Percentiles rank a stretch among this genome's conserved stretches.
Evolutionary conservation across 1,139 yeast genomes (phyloP).

Genomic region (Magnusiomyces fungicola): DNA sequence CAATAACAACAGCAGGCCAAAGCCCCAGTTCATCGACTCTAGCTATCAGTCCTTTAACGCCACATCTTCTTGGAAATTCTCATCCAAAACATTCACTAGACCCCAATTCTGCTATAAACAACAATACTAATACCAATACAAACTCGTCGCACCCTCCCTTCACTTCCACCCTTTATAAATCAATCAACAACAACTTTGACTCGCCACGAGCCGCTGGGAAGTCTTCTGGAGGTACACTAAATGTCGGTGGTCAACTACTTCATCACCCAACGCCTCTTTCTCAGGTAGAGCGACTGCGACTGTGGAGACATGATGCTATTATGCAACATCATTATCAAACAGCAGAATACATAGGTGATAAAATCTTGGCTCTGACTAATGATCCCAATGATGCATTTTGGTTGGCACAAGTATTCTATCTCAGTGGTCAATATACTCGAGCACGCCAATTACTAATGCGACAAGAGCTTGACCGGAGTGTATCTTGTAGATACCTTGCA

Average conservation of each 20-base stretch:
- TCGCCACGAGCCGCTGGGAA: constrained; percentile 11
- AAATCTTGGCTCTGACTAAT: constrained; percentile 65
- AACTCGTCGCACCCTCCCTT: constrained; percentile 2
- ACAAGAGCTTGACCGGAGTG: constrained; percentile 39
- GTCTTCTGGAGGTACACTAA: not conserved
- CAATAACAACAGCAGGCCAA: constrained; percentile 2
- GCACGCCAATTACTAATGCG: constrained; percentile 58
- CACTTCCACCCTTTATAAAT: constrained; percentile 2
- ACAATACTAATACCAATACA: not conserved
- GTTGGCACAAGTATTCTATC: constrained; percentile 85
- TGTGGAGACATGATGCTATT: constrained; percentile 92
- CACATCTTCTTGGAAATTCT: not conserved
- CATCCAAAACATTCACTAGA: not conserved
- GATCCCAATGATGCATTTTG: constrained; percentile 95
- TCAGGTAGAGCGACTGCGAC: constrained; percentile 76
- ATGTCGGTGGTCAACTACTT: not conserved
- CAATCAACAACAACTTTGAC: constrained; percentile 6
- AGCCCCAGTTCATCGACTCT: constrained; percentile 17
- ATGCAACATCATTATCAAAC: constrained; percentile 89
- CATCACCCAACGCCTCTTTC: constrained; percentile 36
- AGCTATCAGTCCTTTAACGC: constrained; percentile 15
- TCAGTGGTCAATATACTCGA: constrained; percentile 66
- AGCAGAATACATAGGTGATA: constrained; percentile 90
- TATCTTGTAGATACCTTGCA: constrained; percentile 75
- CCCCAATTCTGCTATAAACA: not conserved